Evolutionary conservation across 306 rosid species (phyloP).

Genomic region (Citrullus mucosospermus): DNA sequence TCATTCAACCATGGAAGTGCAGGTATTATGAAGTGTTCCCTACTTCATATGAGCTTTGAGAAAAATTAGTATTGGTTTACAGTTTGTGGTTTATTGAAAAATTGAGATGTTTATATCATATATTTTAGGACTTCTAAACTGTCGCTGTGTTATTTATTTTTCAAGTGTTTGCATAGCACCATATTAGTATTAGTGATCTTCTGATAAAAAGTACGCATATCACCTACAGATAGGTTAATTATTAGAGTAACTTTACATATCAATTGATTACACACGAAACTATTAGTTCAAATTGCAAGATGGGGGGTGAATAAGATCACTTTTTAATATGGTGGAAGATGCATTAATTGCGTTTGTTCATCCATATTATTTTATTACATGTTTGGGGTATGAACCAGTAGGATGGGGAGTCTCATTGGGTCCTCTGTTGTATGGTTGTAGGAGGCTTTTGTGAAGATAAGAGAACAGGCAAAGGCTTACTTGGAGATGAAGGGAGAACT

Average conservation of each 20-base stretch:
- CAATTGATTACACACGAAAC: neutral
- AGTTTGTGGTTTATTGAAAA: neutral
- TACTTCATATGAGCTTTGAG: neutral
- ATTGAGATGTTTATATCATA: neutral
- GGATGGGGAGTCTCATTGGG: neutral
- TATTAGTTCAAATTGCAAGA: neutral
- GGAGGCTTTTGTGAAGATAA: slow-evolving; percentile 98
- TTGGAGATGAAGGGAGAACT: slow-evolving; percentile 90
- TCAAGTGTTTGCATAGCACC: neutral
- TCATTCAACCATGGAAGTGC: slow-evolving; percentile 97
- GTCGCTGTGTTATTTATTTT: neutral
- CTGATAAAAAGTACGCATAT: neutral
- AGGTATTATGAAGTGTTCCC: slow-evolving; percentile 34
- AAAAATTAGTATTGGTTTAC: neutral
- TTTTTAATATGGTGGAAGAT: neutral
- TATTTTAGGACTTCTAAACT: neutral
- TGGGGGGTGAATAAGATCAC: neutral
- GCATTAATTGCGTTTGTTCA: neutral
- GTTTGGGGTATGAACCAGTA: neutral
- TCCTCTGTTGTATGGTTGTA: slow-evolving; percentile 29
- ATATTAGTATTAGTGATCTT: neutral
- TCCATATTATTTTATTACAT: neutral
- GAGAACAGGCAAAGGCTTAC: slow-evolving; percentile 92
- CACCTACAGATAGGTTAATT: neutral
- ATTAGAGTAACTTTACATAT: neutral